Evolutionary conservation across 2,329 filamentous ascomycete genomes (phyloP).

Genomic region (Cladophialophora bantiana): DNA sequence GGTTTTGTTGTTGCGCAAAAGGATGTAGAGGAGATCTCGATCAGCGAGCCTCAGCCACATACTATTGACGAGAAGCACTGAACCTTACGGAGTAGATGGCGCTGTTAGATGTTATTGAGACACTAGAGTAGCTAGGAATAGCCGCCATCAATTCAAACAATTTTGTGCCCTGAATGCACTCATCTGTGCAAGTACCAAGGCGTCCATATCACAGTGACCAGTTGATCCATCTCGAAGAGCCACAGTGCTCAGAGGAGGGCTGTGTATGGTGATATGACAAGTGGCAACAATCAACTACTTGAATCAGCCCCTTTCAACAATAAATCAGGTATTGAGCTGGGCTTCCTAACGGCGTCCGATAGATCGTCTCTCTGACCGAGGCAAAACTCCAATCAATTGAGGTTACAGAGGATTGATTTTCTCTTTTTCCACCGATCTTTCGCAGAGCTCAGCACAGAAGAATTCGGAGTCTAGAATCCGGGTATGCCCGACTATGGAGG

Average conservation of each 20-base stretch:
- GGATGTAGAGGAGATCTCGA: constrained; percentile 21
- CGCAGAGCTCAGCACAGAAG: background rate
- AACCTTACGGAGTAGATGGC: background rate
- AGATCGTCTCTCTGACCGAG: background rate
- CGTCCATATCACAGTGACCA: background rate
- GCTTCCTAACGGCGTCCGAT: background rate
- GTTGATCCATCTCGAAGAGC: no score
- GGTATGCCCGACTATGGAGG: constrained; percentile 5
- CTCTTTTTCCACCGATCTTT: background rate
- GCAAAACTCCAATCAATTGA: background rate
- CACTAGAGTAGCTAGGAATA: background rate
- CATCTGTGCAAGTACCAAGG: background rate
- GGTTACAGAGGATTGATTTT: background rate
- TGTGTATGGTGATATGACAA: background rate
- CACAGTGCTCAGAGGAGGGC: no score
- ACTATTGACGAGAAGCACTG: constrained; percentile 21
- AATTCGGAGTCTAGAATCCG: background rate
- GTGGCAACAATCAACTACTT: background rate
- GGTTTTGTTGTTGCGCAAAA: constrained; percentile 32
- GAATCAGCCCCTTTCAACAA: background rate
- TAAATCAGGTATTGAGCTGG: background rate
- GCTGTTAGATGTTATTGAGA: background rate
- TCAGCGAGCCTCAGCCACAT: constrained; percentile 13
- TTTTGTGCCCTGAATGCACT: background rate
- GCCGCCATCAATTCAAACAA: background rate